A percentile compares a stretch with the other conserved stretches of the same genome.
Evolutionary conservation across 768 basidiomycete genomes (phyloP).

Genomic region (Boletus eberwhitei): DNA sequence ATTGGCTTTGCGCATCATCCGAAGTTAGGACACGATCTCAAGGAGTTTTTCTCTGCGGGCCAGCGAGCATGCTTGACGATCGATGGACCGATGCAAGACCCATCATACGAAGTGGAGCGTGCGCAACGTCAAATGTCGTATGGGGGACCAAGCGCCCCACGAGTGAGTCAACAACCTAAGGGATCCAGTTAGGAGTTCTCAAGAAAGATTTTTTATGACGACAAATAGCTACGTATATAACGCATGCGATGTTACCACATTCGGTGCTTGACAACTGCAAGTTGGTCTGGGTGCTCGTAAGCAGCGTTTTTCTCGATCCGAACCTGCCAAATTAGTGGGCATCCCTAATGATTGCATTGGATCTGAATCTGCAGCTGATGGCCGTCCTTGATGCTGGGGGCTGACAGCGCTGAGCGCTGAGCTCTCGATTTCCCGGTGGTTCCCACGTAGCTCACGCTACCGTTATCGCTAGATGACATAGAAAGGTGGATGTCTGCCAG

Average conservation of each 20-base stretch:
- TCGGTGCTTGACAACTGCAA: conserved; percentile 5
- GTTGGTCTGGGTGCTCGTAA: conserved; percentile 1
- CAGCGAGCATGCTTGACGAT: background rate
- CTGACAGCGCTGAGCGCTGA: background rate
- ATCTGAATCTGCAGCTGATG: conserved; percentile 1
- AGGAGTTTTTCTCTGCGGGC: background rate
- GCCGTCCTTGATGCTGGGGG: background rate
- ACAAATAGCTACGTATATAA: conserved; percentile 23
- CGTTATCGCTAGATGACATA: conserved; percentile 12
- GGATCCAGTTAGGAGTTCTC: conserved; percentile 15
- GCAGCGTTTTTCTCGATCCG: background rate
- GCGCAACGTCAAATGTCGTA: background rate
- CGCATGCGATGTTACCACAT: conserved; percentile 11
- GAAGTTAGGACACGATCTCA: background rate
- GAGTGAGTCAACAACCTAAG: conserved; percentile 24
- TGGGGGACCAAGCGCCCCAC: conserved; percentile 6
- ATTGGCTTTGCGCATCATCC: conserved; percentile 1
- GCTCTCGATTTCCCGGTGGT: background rate
- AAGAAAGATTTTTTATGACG: conserved; percentile 19
- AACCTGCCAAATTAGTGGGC: background rate
- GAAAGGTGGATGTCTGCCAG: background rate
- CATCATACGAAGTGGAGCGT: background rate
- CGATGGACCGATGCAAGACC: background rate
- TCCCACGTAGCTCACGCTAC: conserved; percentile 13
- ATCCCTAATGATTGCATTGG: background rate